Evolutionary conservation across 371 early-diverging fungal species (phyloP).

Genomic region (Umbelopsis sp.): DNA sequence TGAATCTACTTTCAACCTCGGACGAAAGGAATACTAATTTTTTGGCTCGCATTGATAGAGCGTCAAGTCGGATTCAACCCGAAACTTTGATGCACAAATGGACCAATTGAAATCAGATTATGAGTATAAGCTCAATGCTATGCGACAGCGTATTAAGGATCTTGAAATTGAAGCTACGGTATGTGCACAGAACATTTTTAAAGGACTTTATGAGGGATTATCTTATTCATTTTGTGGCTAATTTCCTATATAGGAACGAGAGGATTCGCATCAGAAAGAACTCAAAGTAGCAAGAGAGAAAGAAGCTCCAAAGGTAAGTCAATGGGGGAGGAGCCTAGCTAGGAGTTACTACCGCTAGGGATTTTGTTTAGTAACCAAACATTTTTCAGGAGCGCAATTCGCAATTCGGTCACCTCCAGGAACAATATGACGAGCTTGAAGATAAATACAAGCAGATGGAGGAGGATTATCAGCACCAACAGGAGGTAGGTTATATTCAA

Average conservation of each 20-base stretch:
- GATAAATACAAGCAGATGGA: slow-evolving; percentile 62
- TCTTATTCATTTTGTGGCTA: neutral
- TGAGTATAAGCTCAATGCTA: slow-evolving; percentile 56
- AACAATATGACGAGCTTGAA: slow-evolving; percentile 47
- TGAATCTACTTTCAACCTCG: neutral
- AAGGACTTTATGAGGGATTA: neutral
- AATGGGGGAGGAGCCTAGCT: neutral
- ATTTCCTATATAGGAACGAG: slow-evolving; percentile 1
- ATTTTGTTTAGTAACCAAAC: neutral
- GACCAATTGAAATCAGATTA: slow-evolving; percentile 53
- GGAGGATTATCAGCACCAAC: slow-evolving; percentile 73
- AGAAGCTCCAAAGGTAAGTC: slow-evolving; percentile 5
- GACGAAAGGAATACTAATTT: neutral
- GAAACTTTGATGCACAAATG: slow-evolving; percentile 10
- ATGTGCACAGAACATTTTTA: neutral
- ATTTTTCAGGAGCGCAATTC: slow-evolving; percentile 4
- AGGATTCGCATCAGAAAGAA: neutral
- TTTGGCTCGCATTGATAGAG: neutral
- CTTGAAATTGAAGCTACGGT: slow-evolving; percentile 44
- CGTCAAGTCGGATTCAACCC: neutral
- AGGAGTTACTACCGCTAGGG: neutral
- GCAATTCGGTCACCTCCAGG: slow-evolving; percentile 34
- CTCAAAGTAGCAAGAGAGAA: neutral
- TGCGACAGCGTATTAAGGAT: slow-evolving; percentile 49
- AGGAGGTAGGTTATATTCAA: slow-evolving; percentile 53